Evolutionary conservation across 2,329 filamentous ascomycete species (phyloP).

Genomic region (Byssochlamys sp.): DNA sequence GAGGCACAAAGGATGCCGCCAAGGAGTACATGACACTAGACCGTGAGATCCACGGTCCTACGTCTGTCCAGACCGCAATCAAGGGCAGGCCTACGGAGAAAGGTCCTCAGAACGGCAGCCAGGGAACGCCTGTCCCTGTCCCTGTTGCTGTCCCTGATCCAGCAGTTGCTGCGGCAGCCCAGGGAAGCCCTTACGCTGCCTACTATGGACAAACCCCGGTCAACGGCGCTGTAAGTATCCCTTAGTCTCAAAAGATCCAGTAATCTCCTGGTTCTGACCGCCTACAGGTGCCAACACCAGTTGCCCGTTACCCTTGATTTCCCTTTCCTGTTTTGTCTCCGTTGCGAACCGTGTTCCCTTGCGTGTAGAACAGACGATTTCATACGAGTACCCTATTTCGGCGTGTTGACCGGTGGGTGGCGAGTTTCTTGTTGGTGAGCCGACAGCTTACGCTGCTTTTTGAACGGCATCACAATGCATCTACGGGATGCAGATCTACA

Average conservation of each 20-base stretch:
- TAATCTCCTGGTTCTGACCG: background rate
- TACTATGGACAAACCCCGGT: slow-evolving; percentile 9
- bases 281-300: background rate
- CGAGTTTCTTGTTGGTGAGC: background rate
- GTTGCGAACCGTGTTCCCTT: background rate
- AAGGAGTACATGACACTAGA: slow-evolving; percentile 78
- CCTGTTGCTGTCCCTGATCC: slow-evolving; percentile 4
- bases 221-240: slow-evolving; percentile 1
- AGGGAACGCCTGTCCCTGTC: slow-evolving; percentile 7
- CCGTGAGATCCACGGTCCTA: slow-evolving; percentile 67
- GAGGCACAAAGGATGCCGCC: slow-evolving; percentile 72
- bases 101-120: slow-evolving; percentile 12
- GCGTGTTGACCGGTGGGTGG: background rate
- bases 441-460: background rate
- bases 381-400: background rate
- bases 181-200: slow-evolving; percentile 3
- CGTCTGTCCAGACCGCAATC: slow-evolving; percentile 27
- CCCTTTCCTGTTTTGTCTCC: background rate
- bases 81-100: slow-evolving; percentile 21
- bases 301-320: background rate
- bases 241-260: background rate
- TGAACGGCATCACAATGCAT: background rate
- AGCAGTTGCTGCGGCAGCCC: slow-evolving; percentile 3
- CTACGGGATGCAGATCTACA: background rate
- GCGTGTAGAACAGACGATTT: background rate